Conservation (phyloP, 805 yeast species). For the Schwanniomyces polymorphus region DNA sequence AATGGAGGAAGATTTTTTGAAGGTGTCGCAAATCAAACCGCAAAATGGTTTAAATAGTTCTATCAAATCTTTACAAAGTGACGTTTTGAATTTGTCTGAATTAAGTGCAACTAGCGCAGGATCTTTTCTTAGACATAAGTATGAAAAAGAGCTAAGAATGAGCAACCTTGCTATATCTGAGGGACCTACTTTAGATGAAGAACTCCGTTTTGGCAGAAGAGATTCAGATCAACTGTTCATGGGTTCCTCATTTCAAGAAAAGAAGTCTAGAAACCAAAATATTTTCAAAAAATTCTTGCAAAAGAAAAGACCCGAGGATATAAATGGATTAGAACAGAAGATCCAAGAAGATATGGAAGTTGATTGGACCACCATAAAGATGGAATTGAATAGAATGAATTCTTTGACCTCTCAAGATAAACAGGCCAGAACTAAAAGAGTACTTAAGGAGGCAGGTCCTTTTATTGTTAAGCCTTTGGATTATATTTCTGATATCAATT, state of each 20-base stretch:
- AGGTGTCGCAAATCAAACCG: slow-evolving; percentile 26
- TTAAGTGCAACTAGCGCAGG: slow-evolving; percentile 91
- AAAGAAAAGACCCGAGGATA: slow-evolving; percentile 25
- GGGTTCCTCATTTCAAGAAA: slow-evolving; percentile 44
- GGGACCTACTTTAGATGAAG: slow-evolving; percentile 5
- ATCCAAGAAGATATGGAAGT: slow-evolving; percentile 29
- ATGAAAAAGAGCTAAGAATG: slow-evolving; percentile 36
- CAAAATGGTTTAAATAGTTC: slow-evolving; percentile 41
- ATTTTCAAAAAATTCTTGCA: slow-evolving; percentile 46
- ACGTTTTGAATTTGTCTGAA: slow-evolving; percentile 56
- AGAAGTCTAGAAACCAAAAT: slow-evolving; percentile 43
- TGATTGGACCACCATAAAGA: slow-evolving; percentile 41
- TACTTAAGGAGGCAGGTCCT: slow-evolving; percentile 35
- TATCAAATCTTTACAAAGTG: slow-evolving; percentile 43
- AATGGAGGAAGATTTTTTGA: slow-evolving; percentile 27
- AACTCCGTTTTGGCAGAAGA: neutral
- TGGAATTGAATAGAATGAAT: slow-evolving; percentile 71
- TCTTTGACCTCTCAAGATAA: slow-evolving; percentile 69
- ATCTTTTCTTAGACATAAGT: slow-evolving; percentile 72
- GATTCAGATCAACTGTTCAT: slow-evolving; percentile 26
- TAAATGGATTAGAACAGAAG: slow-evolving; percentile 32
- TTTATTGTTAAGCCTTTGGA: slow-evolving; percentile 45
- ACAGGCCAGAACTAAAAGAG: slow-evolving; percentile 65
- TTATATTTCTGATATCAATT: slow-evolving; percentile 40
- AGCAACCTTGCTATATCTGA: slow-evolving; percentile 21